phyloP scores from a whole-genome alignment of 768 basidiomycete species.

The Trichaptum fuscoviolaceum region DNA sequence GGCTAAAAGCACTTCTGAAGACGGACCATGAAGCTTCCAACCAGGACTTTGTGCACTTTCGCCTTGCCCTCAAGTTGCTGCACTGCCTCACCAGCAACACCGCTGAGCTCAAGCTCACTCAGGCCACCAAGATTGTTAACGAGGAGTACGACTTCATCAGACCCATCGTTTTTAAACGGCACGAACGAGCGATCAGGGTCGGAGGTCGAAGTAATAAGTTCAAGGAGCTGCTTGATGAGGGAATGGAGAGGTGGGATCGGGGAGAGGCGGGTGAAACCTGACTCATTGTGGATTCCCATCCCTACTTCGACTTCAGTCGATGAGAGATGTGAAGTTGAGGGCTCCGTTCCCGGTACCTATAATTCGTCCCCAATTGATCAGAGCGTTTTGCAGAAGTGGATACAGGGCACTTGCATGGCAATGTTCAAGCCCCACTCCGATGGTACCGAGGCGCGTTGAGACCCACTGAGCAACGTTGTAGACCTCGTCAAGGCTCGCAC shows the following conservation, averaged over 20 bases:
- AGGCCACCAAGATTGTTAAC: constrained; percentile 87
- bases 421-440: constrained; percentile 85
- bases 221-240: constrained; percentile 65
- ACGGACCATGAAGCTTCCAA: constrained; percentile 83
- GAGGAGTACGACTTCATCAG: constrained; percentile 69
- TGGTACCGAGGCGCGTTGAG: constrained; percentile 65
- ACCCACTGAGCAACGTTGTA: constrained; percentile 60
- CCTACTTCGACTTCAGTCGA: constrained; percentile 79
- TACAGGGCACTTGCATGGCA: constrained; percentile 56
- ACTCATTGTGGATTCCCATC: constrained; percentile 90
- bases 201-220: constrained; percentile 61
- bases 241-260: constrained; percentile 67
- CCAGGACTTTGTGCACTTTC: constrained; percentile 54
- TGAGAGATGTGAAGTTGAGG: constrained; percentile 48
- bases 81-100: constrained; percentile 58
- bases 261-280: constrained; percentile 60
- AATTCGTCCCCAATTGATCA: not conserved
- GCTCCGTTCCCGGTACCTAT: constrained; percentile 75
- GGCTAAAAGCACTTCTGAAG: not conserved
- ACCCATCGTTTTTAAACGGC: constrained; percentile 55
- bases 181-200: constrained; percentile 79
- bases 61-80: constrained; percentile 49
- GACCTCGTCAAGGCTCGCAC: constrained; percentile 65
- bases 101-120: constrained; percentile 76
- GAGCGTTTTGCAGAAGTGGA: constrained; percentile 3